Conservation (phyloP, 805 yeast species). For the Jamesozyma gamospora region DNA sequence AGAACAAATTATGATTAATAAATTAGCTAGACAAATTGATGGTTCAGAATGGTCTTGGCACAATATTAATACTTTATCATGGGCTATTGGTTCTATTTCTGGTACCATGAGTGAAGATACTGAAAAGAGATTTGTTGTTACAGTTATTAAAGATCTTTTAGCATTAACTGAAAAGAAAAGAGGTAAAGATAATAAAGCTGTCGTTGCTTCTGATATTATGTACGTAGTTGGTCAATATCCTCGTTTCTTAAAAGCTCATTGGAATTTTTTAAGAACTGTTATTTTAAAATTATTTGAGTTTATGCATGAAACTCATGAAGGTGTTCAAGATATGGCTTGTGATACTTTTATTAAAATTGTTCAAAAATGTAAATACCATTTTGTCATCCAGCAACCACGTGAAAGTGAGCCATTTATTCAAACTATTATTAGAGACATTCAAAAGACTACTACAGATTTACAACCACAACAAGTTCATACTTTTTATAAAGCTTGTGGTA, state of each 20-base stretch:
- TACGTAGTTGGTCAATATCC: slow-evolving; percentile 98
- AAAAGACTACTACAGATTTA: slow-evolving; percentile 74
- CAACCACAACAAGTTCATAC: slow-evolving; percentile 93
- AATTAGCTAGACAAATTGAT: slow-evolving; percentile 67
- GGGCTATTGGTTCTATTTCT: slow-evolving; percentile 98
- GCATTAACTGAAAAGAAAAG: slow-evolving; percentile 86
- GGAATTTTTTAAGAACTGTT: slow-evolving; percentile 91
- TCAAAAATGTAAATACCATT: slow-evolving; percentile 85
- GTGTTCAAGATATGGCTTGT: slow-evolving; percentile 99
- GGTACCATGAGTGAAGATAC: slow-evolving; percentile 97
- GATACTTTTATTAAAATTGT: slow-evolving; percentile 94
- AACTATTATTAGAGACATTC: slow-evolving; percentile 72
- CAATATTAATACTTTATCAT: slow-evolving; percentile 87
- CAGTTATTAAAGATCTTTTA: slow-evolving; percentile 79
- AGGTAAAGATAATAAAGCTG: slow-evolving; percentile 82
- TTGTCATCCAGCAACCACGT: slow-evolving; percentile 67
- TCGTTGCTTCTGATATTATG: slow-evolving; percentile 96
- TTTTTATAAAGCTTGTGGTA: slow-evolving; percentile 92
- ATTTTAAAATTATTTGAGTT: slow-evolving; percentile 89
- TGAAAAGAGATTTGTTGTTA: slow-evolving; percentile 78
- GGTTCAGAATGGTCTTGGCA: slow-evolving; percentile 88
- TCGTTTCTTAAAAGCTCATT: slow-evolving; percentile 89
- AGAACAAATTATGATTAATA: slow-evolving; percentile 79
- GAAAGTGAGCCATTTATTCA: slow-evolving; percentile 47
- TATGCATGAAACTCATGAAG: slow-evolving; percentile 98